Evolutionary conservation across 805 yeast species (phyloP), one percentile per base, ranked within the genome.

Genomic region (Suhomyces prunicola): DNA sequence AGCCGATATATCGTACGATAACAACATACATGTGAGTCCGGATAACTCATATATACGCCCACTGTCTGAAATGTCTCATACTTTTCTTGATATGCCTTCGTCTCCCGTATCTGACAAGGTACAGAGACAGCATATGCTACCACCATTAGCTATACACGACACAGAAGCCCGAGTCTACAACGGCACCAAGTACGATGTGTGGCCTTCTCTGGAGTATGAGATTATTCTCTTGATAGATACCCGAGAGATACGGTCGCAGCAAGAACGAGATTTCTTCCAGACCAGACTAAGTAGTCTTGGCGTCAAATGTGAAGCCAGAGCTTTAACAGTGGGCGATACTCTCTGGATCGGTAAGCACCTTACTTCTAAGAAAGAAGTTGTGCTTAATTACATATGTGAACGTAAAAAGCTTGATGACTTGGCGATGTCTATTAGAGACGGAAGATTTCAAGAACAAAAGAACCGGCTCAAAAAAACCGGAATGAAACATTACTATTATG

Each of bases 361-460:
- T 50, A 59, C 54, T 0, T 80, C 88, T 0, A 77, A 80, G 1
- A 78, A 79, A 50, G 85, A 85, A 51, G 90, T 85, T 4, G 86
- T 89, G 0, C 69, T 94, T 15, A 88, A 93, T 65, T 85, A 83
- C 56, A 87, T 94, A n/a, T 79, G 93, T 46, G 99, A 94, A 71
- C 77, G 99, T 39, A 94, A 94, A 69, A 73, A 97, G 52, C 69
- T 92, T 44, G 96, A 90, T 64, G 99, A 94, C 74, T 78, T 94
- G 61, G 87, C 87, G 0, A 64, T 76, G 33, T 88, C 96, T 49
- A 90, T 94, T 46, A 79, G 81, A 54, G 99, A 94, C 69, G 97
- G 97, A 2, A 72, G 99, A 48, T 91, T 87, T 62, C 76, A 78
- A 51, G 99, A 94, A 65, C 99, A 94, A 65, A 92, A 93, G 64